Base-by-base conservation (phyloP, 2,329 filamentous ascomycete species). In the Ophiostoma piceae region DNA sequence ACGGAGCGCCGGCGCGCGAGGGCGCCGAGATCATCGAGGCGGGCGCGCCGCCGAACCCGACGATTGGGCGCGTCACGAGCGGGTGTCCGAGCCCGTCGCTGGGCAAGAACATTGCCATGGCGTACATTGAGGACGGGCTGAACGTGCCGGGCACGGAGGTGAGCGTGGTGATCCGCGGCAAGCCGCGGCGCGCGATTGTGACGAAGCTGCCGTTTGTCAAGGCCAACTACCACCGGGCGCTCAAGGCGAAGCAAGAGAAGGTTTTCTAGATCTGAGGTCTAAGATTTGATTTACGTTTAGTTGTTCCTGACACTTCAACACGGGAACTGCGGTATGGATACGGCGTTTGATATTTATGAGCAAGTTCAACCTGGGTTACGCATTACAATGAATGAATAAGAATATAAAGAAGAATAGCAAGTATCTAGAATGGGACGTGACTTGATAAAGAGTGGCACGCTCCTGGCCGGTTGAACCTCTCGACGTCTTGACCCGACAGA, bases 101-200 rank as follows among this genome's bases (percentile, higher is more conserved):
- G 66, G 89, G 89, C 73, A 90, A 90, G 83, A 97, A 98, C 79
- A 94, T 99, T 73, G 93, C 94, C 70, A 99, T 99, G 95, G 95
- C 90, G 0, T 97, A 97, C 77, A 84, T 97, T 77, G 87, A 88
- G 79, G 88, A 91, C 73, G 92, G 92, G 0, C 81, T 89, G 77
- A 92, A 96, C 79, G 96, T 96, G 84, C 84, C 86, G 41, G 93
- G 92, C 12, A 96, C 92, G 0, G 89, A 94, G 80, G 82, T 97
- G 7, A 85, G 88, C 22, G 88, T 97, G 3, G 79, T 92, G 54
- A 89, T 97, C 1, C 84, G 94, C 68, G 93, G 92, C 26, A 91
- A 89, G 81, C 83, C 86, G 77, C 87, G 92, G 75, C 88, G 88
- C 80, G 93, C 89, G 0, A 85, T 86, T 3, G 90, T 97, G 41